Evolutionary conservation across 1,284 basidiomycete species (phyloP), one percentile per base, ranked within the genome.

Genomic region (Pseudozyma tsukubaensis): DNA sequence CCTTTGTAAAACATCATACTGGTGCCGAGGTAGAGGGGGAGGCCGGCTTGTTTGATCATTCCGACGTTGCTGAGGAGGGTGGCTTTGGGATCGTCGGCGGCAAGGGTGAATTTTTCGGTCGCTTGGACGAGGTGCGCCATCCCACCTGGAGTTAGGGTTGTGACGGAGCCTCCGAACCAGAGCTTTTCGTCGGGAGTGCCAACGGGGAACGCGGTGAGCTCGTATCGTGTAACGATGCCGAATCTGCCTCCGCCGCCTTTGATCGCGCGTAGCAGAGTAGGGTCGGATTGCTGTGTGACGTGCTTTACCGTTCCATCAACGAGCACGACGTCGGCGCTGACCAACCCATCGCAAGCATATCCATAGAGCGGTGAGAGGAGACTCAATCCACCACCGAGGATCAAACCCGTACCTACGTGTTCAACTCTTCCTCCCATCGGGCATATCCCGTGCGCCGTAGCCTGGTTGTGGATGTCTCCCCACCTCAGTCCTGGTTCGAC

Each of bases 221-320:
- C 37, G 62, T 79, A 79, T 0, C 19, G 32, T 1, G 75, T 75
- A n/a, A 79, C 77, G 12, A 79, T 43, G n/a, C 77, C 77, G 47
- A 71, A 72, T 12, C 64, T 21, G 21, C 70, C 73, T 4, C 77
- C 77, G 1, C 75, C 72, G 11, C 76, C 76, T 35, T 78, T 77
- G 49, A 79, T 64, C 2, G 69, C 67, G 7, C 61, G 48, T 2
- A 79, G 44, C n/a, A 77, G 55, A 7, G 39, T 11, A 1, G 59
- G 44, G 19, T 77, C 57, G 7, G 54, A 32, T 1, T 47, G 8
- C 0, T 50, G 55, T 11, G 55, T 47, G 0, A 74, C 58, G 0
- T 21, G 14, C 16, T 48, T 51, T 14, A 74, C 16, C 0, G 1
- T n/a, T 1, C 75, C 75, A 47, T 66, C 50, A 16, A 57, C 58